Percentiles rank a stretch among this genome's conserved stretches.
Evolutionary conservation across 148 eudicot species (phyloP).

Genomic region (Chenopodium quinoa): DNA sequence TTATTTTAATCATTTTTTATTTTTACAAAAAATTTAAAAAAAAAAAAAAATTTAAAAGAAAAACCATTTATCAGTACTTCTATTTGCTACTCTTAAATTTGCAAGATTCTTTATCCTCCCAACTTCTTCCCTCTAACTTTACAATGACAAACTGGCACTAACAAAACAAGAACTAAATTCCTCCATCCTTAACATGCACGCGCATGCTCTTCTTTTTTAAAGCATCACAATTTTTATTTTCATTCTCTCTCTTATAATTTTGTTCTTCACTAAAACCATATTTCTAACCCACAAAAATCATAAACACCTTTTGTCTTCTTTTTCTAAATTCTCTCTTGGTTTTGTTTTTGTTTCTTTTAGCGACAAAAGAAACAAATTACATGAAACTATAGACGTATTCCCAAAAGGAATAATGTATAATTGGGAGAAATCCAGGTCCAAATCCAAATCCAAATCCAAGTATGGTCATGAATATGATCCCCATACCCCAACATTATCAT

Average conservation of each 20-base stretch:
- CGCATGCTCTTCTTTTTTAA: constrained; percentile 34
- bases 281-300: constrained; percentile 13
- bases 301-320: constrained; percentile 19
- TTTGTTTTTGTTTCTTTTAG: constrained; percentile 4
- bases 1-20: neutral
- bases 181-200: constrained; percentile 26
- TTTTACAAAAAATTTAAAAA: neutral
- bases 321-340: neutral
- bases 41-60: neutral
- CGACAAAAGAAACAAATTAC: constrained; percentile 10
- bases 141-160: constrained; percentile 21
- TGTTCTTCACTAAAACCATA: constrained; percentile 16
- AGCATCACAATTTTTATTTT: neutral
- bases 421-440: constrained; percentile 31
- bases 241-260: constrained; percentile 15
- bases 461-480: constrained; percentile 22
- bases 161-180: neutral
- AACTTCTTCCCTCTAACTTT: no score
- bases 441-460: constrained; percentile 16
- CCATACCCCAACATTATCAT: constrained; percentile 60
- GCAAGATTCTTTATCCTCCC: constrained; percentile 11
- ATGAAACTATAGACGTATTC: no score
- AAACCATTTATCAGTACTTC: neutral
- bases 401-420: constrained; percentile 24
- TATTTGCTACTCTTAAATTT: neutral